Evolutionary conservation across 2,329 filamentous ascomycete species (phyloP).

Genomic region (Fusarium pilosicola): DNA sequence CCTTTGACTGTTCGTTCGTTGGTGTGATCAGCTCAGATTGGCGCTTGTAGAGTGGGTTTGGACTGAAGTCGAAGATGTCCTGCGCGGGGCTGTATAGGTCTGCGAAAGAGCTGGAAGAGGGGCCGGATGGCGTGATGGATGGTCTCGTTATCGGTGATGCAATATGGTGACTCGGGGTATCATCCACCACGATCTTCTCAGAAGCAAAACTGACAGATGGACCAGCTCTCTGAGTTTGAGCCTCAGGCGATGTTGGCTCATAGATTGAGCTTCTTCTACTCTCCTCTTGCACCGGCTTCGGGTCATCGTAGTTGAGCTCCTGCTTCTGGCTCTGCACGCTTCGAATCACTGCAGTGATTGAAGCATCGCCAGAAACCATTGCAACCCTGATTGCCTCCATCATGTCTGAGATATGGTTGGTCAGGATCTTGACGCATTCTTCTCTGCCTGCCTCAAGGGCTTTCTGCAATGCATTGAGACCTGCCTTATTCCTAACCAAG

Average conservation of each 20-base stretch:
- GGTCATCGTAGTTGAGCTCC: slow-evolving; percentile 23
- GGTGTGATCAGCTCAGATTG: neutral
- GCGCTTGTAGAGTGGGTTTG: neutral
- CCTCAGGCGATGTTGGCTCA: neutral
- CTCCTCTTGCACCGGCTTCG: neutral
- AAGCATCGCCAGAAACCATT: slow-evolving; percentile 17
- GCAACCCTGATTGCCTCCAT: slow-evolving; percentile 25
- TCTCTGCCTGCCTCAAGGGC: neutral
- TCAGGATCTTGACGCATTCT: slow-evolving; percentile 48
- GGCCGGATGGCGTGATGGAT: neutral
- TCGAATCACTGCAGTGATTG: slow-evolving; percentile 19
- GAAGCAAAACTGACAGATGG: neutral
- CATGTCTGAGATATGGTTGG: slow-evolving; percentile 42
- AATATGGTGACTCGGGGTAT: neutral
- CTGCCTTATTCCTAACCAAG: neutral
- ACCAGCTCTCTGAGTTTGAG: neutral
- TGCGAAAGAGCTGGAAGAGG: neutral
- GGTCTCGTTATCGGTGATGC: neutral
- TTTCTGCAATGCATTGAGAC: slow-evolving; percentile 16
- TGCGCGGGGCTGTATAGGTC: slow-evolving; percentile 18
- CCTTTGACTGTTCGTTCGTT: neutral
- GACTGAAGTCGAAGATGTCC: slow-evolving; percentile 5
- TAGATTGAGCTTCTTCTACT: neutral
- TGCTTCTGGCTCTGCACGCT: slow-evolving; percentile 19
- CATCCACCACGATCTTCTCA: neutral